A percentile compares a stretch with the other conserved stretches of the same genome.
These are phyloP conservation scores for Colletotrichum limetticola DNA, from an alignment of 2,329 filamentous ascomycete species.

Conservation along the genomic window DNA sequence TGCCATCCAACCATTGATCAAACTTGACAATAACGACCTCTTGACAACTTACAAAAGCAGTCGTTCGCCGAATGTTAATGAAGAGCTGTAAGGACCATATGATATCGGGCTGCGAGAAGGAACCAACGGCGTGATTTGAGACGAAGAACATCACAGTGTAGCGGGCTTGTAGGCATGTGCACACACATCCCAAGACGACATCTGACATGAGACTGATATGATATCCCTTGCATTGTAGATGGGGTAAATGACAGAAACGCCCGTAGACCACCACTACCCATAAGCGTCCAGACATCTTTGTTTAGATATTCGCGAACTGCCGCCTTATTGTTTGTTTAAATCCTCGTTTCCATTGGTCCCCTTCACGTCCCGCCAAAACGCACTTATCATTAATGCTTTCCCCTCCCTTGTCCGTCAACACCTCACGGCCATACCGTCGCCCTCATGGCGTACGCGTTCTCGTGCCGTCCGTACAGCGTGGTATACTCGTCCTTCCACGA, in stretches of 20 bases:
- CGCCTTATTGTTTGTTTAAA: neutral
- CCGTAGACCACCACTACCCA: neutral
- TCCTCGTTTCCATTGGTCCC: neutral
- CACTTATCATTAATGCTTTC: neutral
- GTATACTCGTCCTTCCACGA: conserved; percentile 47
- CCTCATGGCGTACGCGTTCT: conserved; percentile 42
- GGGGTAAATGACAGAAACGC: conserved; percentile 16
- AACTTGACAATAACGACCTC: too few relatives aligned
- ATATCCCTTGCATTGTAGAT: conserved; percentile 29
- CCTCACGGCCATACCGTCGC: conserved; percentile 32
- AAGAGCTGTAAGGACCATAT: neutral
- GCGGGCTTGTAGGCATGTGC: neutral
- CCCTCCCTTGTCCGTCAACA: neutral
- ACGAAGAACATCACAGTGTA: too few relatives aligned
- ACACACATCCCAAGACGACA: neutral
- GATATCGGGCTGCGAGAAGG: neutral
- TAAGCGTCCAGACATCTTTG: conserved; percentile 21
- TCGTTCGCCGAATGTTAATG: neutral
- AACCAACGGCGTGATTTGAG: neutral
- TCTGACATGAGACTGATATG: conserved; percentile 29
- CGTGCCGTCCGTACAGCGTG: conserved; percentile 43
- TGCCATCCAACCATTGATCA: too few relatives aligned
- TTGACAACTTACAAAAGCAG: too few relatives aligned
- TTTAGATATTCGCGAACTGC: neutral
- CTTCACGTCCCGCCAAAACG: too few relatives aligned